Base-by-base conservation (phyloP, 306 rosid species). In the Oxytropis ochrocephala region DNA sequence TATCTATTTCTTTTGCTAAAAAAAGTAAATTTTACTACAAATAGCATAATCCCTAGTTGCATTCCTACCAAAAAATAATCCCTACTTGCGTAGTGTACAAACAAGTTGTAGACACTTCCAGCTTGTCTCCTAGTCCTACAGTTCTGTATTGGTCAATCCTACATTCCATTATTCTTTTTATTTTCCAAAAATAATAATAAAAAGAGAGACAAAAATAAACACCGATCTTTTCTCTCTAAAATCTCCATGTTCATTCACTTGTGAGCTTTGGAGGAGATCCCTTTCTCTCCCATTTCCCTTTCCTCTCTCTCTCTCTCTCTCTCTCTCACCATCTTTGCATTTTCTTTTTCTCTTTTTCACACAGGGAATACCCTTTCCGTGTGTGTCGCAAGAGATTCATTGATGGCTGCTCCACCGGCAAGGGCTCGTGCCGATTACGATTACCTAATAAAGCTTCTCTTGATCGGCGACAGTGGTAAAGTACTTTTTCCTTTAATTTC, bases 351-450 rank as follows among this genome's bases (percentile, higher is more conserved):
- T 35, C 24, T 32, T 58, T 58, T 63, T 75, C 80, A 77, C 71
- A 76, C 68, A 74, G 75, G 54, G 51, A 21, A 77, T 51, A 66
- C 59, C 50, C 11, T 69, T 66, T 72, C 44, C 21, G 63, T 17
- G 38, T 57, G 64, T 66, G 30, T 67, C 44, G 64, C 59, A 11
- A 73, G 39, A 50, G 47, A 69, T 80, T 59, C 44, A 73, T 67
- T 64, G 44, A 91, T 94, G 98, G 98, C 98, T 84, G 96, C 97
- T 84, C 98, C 97, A 82, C 90, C 96, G 53, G 91, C 97, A 69
- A 90, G 97, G 86, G 96, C 98, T 79, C 88, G 98, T 43, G 98
- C 98, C 69, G 98, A 94, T 88, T 94, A 90, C 70, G 98, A 94
- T 82, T 94, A 70, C 75, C 98, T 94, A 79, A 84, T 94, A 63